phyloP scores from a whole-genome alignment of 2,329 filamentous ascomycete genomes.

The Fusarium sp. region DNA sequence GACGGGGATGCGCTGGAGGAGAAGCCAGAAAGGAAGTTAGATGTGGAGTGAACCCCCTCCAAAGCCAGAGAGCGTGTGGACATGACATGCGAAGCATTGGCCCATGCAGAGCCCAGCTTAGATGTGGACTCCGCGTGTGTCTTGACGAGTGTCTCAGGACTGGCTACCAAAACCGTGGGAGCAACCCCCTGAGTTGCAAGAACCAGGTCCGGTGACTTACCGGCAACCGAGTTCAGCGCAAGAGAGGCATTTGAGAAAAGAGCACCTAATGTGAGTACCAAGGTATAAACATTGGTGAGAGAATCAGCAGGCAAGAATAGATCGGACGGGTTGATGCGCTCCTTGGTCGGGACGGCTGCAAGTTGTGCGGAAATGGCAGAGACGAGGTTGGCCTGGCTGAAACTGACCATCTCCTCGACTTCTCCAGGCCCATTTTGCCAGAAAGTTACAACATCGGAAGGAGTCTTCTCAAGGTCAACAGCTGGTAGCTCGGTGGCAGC shows the following conservation, averaged over 20 bases:
- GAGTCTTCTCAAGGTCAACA: conserved; percentile 65
- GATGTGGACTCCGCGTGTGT: conserved; percentile 73
- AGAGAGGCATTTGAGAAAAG: conserved; percentile 88
- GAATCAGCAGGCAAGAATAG: conserved; percentile 88
- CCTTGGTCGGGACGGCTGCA: conserved; percentile 78
- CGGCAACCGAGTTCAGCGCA: conserved; percentile 89
- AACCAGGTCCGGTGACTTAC: conserved; percentile 76
- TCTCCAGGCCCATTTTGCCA: conserved; percentile 69
- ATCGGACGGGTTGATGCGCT: conserved; percentile 80
- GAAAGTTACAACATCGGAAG: conserved; percentile 73
- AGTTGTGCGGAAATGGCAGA: conserved; percentile 85
- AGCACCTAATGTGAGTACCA: conserved; percentile 83
- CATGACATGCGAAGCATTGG: conserved; percentile 77
- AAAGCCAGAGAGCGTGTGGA: conserved; percentile 77
- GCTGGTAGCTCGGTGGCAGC: conserved; percentile 74
- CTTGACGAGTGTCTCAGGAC: conserved; percentile 77
- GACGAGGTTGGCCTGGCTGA: conserved; percentile 87
- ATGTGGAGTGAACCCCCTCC: conserved; percentile 77
- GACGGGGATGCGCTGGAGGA: conserved; percentile 69
- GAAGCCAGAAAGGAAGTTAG: conserved; percentile 64
- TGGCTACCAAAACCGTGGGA: conserved; percentile 86
- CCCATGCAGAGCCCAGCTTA: conserved; percentile 72
- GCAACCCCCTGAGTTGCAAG: conserved; percentile 80
- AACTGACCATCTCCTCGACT: conserved; percentile 80
- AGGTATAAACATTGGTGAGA: conserved; percentile 82